Base-by-base conservation (phyloP, 768 basidiomycete genomes). In the Suillus paluster region DNA sequence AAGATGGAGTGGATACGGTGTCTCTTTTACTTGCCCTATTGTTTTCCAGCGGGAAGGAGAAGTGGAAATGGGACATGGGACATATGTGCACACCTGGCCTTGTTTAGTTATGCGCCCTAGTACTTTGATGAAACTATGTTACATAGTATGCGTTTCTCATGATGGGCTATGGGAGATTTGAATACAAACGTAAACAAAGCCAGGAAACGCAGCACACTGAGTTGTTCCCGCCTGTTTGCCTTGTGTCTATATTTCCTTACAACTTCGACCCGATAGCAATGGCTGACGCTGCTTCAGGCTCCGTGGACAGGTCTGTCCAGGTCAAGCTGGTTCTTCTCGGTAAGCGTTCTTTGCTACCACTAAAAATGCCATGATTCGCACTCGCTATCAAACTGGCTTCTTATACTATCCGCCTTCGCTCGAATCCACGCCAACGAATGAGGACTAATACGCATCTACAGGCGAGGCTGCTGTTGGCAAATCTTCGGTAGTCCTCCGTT, bases 401-500 rank as follows among this genome's bases (percentile, higher is more conserved):
- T 59, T 27, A 25, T 23, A 6, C 33, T 10, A 33, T n/a, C 12
- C 27, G 19, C 45, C 27, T 14, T 17, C 33, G 19, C 38, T 25
- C 23, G 42, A n/a, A n/a, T 36, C 7, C 42, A 30, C 38, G 19
- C 17, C 52, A 21, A 15, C 25, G 59, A 44, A 42, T 19, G 12
- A 44, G 30, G 42, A 34, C 36, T 53, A 49, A 62, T 49, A 25
- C n/a, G 41, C 23, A 39, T 49, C 42, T 60, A 48, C 68, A 98
- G 96, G 97, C 68, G 97, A 99, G 82, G 96, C 97, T 63, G 97
- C 97, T 58, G 97, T 99, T 49, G 97, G 97, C 64, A 99, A 99
- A 83, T 97, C 96, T 11, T 97, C 95, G n/a, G 89, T 99, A 58
- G 97, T 99, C 50, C 85, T 98, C 63, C 89, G 97, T 76, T 99